Evolutionary conservation across 2,329 filamentous ascomycete species (phyloP).

Genomic region (Pseudopithomyces maydicus): DNA sequence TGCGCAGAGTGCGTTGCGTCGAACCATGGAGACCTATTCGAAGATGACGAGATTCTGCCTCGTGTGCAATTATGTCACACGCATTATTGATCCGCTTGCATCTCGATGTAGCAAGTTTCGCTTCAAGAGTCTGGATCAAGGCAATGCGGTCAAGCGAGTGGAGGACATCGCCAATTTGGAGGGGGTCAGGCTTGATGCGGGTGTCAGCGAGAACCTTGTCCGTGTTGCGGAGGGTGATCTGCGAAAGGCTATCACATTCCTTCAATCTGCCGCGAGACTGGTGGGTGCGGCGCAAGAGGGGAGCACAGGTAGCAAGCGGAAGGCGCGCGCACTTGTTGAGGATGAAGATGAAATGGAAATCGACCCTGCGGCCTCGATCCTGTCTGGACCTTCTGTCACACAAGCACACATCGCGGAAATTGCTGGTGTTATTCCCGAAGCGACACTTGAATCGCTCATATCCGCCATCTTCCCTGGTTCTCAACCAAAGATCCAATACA

Average conservation of each 20-base stretch:
- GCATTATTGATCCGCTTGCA: slow-evolving; percentile 95
- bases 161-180: slow-evolving; percentile 83
- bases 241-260: slow-evolving; percentile 91
- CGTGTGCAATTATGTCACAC: slow-evolving; percentile 97
- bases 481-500: slow-evolving; percentile 62
- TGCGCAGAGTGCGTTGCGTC: slow-evolving; percentile 86
- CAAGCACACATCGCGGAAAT: slow-evolving; percentile 91
- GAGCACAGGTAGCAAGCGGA: slow-evolving; percentile 46
- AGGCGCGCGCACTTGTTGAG: slow-evolving; percentile 51
- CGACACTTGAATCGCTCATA: slow-evolving; percentile 72
- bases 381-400: slow-evolving; percentile 52
- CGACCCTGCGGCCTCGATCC: slow-evolving; percentile 39
- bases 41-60: slow-evolving; percentile 97
- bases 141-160: slow-evolving; percentile 78
- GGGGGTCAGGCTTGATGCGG: slow-evolving; percentile 74
- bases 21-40: slow-evolving; percentile 98
- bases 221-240: slow-evolving; percentile 91
- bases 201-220: slow-evolving; percentile 83
- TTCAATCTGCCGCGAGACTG: slow-evolving; percentile 91
- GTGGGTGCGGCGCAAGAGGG: slow-evolving; percentile 65
- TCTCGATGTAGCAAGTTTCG: slow-evolving; percentile 95
- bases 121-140: slow-evolving; percentile 93
- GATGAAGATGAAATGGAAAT: slow-evolving; percentile 60
- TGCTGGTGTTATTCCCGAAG: slow-evolving; percentile 85
- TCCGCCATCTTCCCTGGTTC: slow-evolving; percentile 72